These are phyloP conservation scores for Lentinus brumalis DNA, from an alignment of 768 basidiomycete genomes.

Conservation along the genomic window DNA sequence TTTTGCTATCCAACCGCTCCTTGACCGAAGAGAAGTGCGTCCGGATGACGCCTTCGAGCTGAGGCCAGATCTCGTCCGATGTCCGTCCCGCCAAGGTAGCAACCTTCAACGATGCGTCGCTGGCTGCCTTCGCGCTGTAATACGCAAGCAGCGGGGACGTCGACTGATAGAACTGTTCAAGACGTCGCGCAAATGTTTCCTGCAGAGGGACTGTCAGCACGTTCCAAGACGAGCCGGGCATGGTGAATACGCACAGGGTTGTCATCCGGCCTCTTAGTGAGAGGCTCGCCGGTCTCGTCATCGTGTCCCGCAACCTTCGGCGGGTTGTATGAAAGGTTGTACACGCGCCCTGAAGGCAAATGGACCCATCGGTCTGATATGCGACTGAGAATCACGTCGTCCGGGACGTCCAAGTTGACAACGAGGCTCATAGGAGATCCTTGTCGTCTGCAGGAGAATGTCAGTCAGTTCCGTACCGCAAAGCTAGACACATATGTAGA, in stretches of 20 bases:
- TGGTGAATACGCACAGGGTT: constrained; percentile 63
- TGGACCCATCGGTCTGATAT: constrained; percentile 93
- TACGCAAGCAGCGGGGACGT: constrained; percentile 83
- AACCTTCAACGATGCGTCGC: constrained; percentile 47
- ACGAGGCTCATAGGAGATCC: constrained; percentile 74
- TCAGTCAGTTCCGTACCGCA: not conserved
- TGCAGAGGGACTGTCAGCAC: constrained; percentile 30
- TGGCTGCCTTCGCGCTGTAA: constrained; percentile 49
- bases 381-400: constrained; percentile 79
- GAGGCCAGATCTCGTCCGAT: constrained; percentile 90
- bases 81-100: constrained; percentile 70
- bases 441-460: constrained; percentile 47
- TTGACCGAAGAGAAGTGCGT: constrained; percentile 59
- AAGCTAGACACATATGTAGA: not conserved
- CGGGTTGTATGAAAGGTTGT: constrained; percentile 86
- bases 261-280: constrained; percentile 89
- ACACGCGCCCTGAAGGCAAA: constrained; percentile 83
- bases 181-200: constrained; percentile 78
- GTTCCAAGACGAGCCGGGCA: not conserved
- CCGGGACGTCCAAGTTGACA: constrained; percentile 87
- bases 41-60: constrained; percentile 64
- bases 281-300: constrained; percentile 83
- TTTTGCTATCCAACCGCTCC: constrained; percentile 49
- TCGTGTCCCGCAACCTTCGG: constrained; percentile 80
- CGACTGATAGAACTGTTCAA: constrained; percentile 74